phyloP scores from a whole-genome alignment of 2,329 filamentous ascomycete species.

The Aspergillus pseudoviridinutans region DNA sequence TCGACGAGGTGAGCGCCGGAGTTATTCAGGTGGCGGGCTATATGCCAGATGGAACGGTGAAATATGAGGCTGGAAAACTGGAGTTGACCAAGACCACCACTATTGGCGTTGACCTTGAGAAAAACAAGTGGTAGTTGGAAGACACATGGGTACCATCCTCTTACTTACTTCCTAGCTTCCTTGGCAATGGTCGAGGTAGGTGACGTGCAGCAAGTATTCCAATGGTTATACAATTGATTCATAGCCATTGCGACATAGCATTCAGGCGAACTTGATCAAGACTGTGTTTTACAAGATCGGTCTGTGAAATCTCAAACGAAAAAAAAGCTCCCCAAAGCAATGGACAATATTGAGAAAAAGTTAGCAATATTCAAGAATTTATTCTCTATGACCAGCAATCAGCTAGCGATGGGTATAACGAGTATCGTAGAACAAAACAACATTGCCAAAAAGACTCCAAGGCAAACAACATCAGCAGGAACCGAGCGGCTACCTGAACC shows the following conservation, averaged over 20 bases:
- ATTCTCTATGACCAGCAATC: not conserved
- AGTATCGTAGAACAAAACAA: not conserved
- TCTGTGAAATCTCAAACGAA: not conserved
- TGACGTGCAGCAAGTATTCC: not conserved
- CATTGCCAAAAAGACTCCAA: not conserved
- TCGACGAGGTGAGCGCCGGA: conserved; percentile 38
- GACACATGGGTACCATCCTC: not conserved
- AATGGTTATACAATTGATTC: too few species aligned
- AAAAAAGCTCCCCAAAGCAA: too few species aligned
- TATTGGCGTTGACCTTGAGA: conserved; percentile 11
- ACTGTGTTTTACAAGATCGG: not conserved
- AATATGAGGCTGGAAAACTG: conserved; percentile 25
- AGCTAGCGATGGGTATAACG: not conserved
- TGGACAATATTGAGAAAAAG: too few species aligned
- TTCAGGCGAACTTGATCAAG: not conserved
- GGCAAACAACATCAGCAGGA: not conserved
- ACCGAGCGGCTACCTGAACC: not conserved
- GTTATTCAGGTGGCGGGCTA: conserved; percentile 31
- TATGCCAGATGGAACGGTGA: conserved; percentile 31
- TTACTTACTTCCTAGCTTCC: not conserved
- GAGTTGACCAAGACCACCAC: conserved; percentile 9
- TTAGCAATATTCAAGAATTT: not conserved
- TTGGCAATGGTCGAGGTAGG: not conserved
- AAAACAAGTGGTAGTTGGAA: conserved; percentile 7
- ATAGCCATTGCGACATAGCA: not conserved